Base-by-base conservation (phyloP, 2,329 filamentous ascomycete genomes). In the Clonostachys rhizophaga region DNA sequence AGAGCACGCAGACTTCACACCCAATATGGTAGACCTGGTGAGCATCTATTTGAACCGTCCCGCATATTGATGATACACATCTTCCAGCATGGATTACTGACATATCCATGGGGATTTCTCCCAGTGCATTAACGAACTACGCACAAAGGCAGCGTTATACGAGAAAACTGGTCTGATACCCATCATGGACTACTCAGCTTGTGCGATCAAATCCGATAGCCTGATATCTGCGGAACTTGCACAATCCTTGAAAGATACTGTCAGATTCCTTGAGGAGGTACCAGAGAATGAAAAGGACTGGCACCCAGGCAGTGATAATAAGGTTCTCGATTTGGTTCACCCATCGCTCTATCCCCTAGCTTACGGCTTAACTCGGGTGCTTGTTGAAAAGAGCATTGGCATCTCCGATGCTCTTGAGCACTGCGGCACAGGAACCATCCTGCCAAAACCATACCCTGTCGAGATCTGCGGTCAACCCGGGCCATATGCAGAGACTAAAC, bases 281-380 rank as follows among this genome's bases (percentile, higher is more conserved):
- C 72, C 75, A 0, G 72, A 76, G 7, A 47, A 64, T 0, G 44
- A 67, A 34, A 74, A 76, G 51, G 83, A 86, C 58, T 87, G 76
- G 73, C 79, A 86, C 59, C 83, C 83, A 0, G 67, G 73, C 3
- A 81, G 76, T 1, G 65, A 80, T 34, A 60, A 66, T 1, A 74
- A 72, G 49, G 81, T 87, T 2, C 71, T 83, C 1, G 76, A 87
- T 55, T 64, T 87, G 2, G 72, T 87, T 6, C 75, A 87, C 52
- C 82, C 83, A 1, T 86, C 81, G 0, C 65, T 87, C 7, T 87
- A 74, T 52, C 81, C 83, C 0, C 60, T 87, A 1, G 58, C 79
- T 2, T 82, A 79, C 52, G 78, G 76, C 0, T 60, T 62, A 13
- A 72, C 70, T 3, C 66, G 67, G 4, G 54, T 66, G 14, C 41